These are phyloP conservation scores for Teratosphaeriaceae sp. DNA, from an alignment of 2,329 filamentous ascomycete genomes.

Conservation along the genomic window DNA sequence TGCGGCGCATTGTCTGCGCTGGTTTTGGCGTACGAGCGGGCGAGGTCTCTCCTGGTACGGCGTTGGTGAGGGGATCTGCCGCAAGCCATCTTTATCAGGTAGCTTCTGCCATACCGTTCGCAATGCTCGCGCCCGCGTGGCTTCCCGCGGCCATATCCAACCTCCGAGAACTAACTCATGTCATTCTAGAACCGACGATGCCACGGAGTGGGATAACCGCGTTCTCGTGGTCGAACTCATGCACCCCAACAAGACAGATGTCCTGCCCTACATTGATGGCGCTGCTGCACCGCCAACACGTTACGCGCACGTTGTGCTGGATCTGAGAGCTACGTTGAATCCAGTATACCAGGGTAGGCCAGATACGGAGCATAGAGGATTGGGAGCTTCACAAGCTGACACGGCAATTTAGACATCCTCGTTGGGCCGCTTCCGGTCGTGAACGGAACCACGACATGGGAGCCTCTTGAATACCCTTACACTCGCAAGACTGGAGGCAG, in stretches of 20 bases:
- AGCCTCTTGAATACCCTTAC: conserved; percentile 38
- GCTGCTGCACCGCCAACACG: conserved; percentile 30
- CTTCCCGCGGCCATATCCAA: no score
- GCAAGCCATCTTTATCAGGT: no score
- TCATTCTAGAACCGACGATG: conserved; percentile 9
- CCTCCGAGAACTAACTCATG: background rate
- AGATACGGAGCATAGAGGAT: no score
- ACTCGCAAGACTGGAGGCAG: conserved; percentile 35
- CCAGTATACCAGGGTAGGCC: conserved; percentile 25
- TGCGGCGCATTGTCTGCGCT: no score
- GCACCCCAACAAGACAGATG: conserved; percentile 45
- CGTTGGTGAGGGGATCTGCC: no score
- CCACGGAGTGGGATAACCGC: conserved; percentile 21
- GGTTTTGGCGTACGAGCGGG: no score
- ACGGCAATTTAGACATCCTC: conserved; percentile 40
- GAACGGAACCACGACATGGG: conserved; percentile 33
- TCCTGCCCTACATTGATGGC: conserved; percentile 39
- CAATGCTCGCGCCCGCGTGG: no score
- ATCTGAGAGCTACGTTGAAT: conserved; percentile 33
- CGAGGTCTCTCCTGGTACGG: no score
- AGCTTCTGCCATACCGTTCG: no score
- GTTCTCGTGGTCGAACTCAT: conserved; percentile 32
- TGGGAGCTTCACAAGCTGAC: no score
- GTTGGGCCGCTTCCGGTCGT: conserved; percentile 44
- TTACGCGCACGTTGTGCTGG: conserved; percentile 40